These are phyloP conservation scores for Prunus mongolica DNA, from an alignment of 306 rosid species.

Conservation along the genomic window DNA sequence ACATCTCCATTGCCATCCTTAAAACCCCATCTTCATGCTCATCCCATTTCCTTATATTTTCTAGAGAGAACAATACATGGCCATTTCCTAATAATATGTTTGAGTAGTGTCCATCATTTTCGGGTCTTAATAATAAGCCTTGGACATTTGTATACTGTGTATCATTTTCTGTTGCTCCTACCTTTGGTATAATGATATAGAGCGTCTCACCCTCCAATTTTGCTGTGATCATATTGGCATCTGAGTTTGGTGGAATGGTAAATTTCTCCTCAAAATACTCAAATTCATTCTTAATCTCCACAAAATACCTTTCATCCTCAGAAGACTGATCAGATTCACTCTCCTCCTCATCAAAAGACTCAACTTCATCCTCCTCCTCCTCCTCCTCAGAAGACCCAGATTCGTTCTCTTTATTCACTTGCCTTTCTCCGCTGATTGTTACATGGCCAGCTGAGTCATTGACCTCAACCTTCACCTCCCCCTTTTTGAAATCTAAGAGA, in stretches of 20 bases:
- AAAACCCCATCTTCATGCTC: constrained; percentile 26
- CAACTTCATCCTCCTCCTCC: too few species aligned
- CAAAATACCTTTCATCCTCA: too few species aligned
- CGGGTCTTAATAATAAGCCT: background rate
- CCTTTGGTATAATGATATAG: constrained; percentile 46
- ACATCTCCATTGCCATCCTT: constrained; percentile 23
- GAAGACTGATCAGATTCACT: too few species aligned
- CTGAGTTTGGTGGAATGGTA: constrained; percentile 41
- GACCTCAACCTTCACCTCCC: constrained; percentile 49
- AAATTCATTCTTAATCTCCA: background rate
- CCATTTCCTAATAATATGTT: constrained; percentile 8
- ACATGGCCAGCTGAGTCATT: constrained; percentile 27
- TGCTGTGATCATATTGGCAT: constrained; percentile 37
- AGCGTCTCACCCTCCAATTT: constrained; percentile 57
- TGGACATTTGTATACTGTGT: background rate
- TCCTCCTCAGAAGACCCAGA: too few species aligned
- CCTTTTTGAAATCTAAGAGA: constrained; percentile 48
- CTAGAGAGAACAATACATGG: constrained; percentile 21
- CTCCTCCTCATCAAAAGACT: too few species aligned
- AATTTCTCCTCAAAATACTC: constrained; percentile 38
- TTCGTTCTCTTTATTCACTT: constrained; percentile 25
- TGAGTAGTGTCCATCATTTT: background rate
- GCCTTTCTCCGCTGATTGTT: constrained; percentile 46
- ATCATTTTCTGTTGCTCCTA: background rate
- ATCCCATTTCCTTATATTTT: constrained; percentile 34